A percentile compares a stretch with the other conserved stretches of the same genome.
Evolutionary conservation across 2,329 filamentous ascomycete species (phyloP).

Genomic region (Aschersonia sp.): DNA sequence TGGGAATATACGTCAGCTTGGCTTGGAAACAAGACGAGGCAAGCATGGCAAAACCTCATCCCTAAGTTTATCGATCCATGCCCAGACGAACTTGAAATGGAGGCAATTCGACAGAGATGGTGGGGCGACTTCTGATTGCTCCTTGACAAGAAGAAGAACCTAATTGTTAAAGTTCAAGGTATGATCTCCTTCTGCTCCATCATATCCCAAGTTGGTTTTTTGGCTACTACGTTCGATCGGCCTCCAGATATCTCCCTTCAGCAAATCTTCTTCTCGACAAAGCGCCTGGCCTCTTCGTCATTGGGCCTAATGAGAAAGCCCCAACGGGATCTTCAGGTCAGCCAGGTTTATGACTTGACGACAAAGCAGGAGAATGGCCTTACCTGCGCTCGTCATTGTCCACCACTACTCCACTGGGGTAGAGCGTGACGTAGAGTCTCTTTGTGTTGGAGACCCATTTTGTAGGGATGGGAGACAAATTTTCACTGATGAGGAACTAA

Average conservation of each 20-base stretch:
- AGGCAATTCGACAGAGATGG: conserved; percentile 20
- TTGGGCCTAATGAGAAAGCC: conserved; percentile 15
- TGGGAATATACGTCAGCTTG: conserved; percentile 19
- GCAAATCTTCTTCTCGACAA: conserved; percentile 18
- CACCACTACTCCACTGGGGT: conserved; percentile 10
- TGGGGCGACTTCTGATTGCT: conserved; percentile 11
- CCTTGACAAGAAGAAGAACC: background rate
- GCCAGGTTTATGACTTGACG: background rate
- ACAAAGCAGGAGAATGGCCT: background rate
- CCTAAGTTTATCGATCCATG: conserved; percentile 20
- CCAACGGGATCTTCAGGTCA: conserved; percentile 13
- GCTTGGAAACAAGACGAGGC: conserved; percentile 9
- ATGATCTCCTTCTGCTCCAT: conserved; percentile 11
- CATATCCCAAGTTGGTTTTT: conserved; percentile 17
- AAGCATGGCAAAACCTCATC: conserved; percentile 20
- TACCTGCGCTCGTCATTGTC: conserved; percentile 10
- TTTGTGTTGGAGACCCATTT: conserved; percentile 9
- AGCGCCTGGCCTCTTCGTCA: conserved; percentile 19
- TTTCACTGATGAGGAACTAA: too few species aligned
- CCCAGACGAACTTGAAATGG: conserved; percentile 24
- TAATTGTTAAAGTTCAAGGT: conserved; percentile 1
- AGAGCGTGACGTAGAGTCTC: conserved; percentile 17
- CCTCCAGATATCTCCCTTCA: conserved; percentile 5
- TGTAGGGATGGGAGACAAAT: too few species aligned
- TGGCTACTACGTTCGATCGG: conserved; percentile 5